Percentiles rank a stretch among this genome's conserved stretches.
Conservation (phyloP, 2,329 filamentous ascomycete species). For the Gnomoniopsis sp. region DNA sequence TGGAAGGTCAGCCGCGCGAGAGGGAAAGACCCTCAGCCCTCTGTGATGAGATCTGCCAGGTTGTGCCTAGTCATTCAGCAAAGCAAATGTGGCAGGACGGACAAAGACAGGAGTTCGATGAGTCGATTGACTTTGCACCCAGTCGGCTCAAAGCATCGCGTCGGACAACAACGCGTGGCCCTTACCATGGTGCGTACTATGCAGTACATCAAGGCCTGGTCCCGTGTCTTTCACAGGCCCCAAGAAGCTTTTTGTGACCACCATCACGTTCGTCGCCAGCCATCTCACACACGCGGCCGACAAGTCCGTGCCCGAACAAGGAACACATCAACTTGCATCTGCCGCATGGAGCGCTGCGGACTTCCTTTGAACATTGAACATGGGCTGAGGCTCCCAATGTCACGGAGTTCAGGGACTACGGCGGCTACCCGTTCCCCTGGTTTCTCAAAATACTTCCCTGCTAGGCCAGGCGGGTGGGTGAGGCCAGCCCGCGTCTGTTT, state of each 20-base stretch:
- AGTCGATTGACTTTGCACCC: background rate
- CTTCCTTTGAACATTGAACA: slow-evolving; percentile 1
- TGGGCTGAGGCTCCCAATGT: background rate
- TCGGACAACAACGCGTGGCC: background rate
- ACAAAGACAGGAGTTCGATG: background rate
- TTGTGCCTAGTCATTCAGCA: background rate
- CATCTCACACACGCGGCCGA: background rate
- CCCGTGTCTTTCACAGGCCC: background rate
- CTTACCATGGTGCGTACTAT: too few relatives aligned
- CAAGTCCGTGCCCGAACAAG: background rate
- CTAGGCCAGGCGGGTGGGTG: background rate
- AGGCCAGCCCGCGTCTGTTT: slow-evolving; percentile 6
- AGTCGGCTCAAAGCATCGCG: background rate
- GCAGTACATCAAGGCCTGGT: background rate
- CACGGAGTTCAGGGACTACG: slow-evolving; percentile 6
- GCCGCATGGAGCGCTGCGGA: slow-evolving; percentile 8
- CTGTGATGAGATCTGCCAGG: background rate
- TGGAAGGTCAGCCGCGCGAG: background rate
- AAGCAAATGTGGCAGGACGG: slow-evolving; percentile 2
- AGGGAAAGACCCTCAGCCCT: background rate
- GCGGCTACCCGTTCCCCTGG: slow-evolving; percentile 7
- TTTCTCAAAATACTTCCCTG: slow-evolving; percentile 5
- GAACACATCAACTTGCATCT: background rate
- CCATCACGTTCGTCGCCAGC: background rate
- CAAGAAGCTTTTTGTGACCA: background rate